These are phyloP conservation scores for Neonectria magnoliae DNA, from an alignment of 2,329 filamentous ascomycete species.

Conservation along the genomic window DNA sequence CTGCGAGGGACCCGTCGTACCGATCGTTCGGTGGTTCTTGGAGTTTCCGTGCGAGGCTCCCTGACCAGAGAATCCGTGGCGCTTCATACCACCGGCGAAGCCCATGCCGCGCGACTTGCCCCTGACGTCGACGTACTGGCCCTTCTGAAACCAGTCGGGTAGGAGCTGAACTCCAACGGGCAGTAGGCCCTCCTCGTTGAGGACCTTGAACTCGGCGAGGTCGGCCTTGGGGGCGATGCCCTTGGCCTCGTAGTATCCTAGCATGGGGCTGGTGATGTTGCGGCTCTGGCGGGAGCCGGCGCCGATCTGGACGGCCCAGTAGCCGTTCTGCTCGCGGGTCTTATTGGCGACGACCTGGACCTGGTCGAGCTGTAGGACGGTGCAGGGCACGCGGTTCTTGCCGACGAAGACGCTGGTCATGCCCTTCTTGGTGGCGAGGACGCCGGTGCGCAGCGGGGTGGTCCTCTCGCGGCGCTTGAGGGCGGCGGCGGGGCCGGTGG, in stretches of 20 bases:
- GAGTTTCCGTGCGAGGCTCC: slow-evolving; percentile 95
- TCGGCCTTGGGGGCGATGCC: slow-evolving; percentile 85
- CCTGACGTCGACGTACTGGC: slow-evolving; percentile 89
- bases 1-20: slow-evolving; percentile 88
- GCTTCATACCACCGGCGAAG: slow-evolving; percentile 98
- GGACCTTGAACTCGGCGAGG: slow-evolving; percentile 88
- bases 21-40: slow-evolving; percentile 90
- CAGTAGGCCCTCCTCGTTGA: slow-evolving; percentile 75
- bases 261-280: slow-evolving; percentile 82
- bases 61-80: slow-evolving; percentile 89
- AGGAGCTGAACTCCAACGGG: slow-evolving; percentile 78
- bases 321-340: slow-evolving; percentile 82
- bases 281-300: slow-evolving; percentile 76
- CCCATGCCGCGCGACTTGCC: slow-evolving; percentile 87
- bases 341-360: slow-evolving; percentile 91
- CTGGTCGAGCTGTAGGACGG: slow-evolving; percentile 91
- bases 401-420: slow-evolving; percentile 93
- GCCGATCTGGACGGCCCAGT: slow-evolving; percentile 93
- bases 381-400: slow-evolving; percentile 83
- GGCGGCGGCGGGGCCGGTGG: slow-evolving; percentile 68
- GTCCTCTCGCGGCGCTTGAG: slow-evolving; percentile 67
- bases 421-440: slow-evolving; percentile 90
- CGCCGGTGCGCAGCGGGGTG: slow-evolving; percentile 77
- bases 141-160: slow-evolving; percentile 91
- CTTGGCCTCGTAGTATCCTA: slow-evolving; percentile 88